Conservation (phyloP, 345 rosid genomes). For the Fremontodendron californicum region DNA sequence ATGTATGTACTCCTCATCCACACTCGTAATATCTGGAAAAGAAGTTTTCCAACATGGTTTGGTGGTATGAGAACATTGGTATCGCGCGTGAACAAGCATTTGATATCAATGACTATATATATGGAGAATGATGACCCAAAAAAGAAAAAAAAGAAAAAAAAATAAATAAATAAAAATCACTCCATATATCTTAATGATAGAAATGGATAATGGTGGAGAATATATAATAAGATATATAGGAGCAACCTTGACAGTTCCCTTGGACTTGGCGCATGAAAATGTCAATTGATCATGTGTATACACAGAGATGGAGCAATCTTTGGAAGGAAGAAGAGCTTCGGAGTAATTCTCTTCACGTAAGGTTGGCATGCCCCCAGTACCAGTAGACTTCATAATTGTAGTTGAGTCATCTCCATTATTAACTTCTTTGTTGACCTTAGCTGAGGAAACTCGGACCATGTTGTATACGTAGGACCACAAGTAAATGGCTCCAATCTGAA, state of each 20-base stretch:
- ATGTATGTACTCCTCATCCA: background rate
- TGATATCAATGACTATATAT: background rate
- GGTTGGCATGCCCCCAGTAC: conserved; percentile 6
- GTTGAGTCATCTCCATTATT: conserved; percentile 6
- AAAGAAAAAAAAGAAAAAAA: background rate
- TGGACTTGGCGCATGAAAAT: conserved; percentile 6
- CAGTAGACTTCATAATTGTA: background rate
- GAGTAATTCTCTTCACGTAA: conserved; percentile 3
- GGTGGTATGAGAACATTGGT: background rate
- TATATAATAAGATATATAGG: background rate
- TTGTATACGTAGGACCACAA: conserved; percentile 73
- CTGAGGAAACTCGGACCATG: conserved; percentile 47
- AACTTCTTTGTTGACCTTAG: conserved; percentile 18
- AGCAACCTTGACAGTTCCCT: conserved; percentile 8
- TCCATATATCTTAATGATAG: background rate
- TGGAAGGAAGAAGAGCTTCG: conserved; percentile 25
- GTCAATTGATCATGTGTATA: background rate
- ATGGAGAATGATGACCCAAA: background rate
- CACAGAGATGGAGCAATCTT: conserved; percentile 6
- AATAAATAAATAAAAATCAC: too few relatives aligned
- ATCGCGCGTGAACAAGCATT: too few relatives aligned
- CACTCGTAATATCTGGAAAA: background rate
- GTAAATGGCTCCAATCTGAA: conserved; percentile 62
- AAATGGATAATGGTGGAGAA: background rate
- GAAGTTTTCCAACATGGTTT: background rate